Evolutionary conservation across 805 yeast species (phyloP), one percentile per base, ranked within the genome.

Genomic region (Saturnispora silvae): DNA sequence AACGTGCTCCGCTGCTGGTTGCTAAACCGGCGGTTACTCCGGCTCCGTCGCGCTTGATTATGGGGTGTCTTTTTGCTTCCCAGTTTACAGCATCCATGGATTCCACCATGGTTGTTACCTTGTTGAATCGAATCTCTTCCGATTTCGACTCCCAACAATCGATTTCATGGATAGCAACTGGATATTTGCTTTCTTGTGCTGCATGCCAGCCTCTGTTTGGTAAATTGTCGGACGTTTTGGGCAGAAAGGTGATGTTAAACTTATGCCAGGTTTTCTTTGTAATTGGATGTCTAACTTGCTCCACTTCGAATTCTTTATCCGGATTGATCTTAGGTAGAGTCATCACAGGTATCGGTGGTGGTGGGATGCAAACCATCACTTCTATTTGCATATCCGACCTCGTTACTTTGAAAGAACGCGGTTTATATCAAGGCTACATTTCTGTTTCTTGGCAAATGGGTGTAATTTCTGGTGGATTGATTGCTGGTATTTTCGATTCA

Each of bases 321-420:
- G 5, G 56, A 49, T 56, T 73, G 55, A 50, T 70, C 49, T 43
- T 69, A 18, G 79, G 79, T 3, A 63, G 83, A 47, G 75, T 82
- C 42, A 63, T 85, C 35, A 76, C 92, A 18, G 95, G 95, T n/a
- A 68, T 81, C 38, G 95, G 95, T 19, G 94, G 89, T 8, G 89
- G 94, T 3, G 95, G 95, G 1, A 69, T 84, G 51, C 72, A 77
- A 38, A 68, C 86, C 0, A 61, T 83, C 46, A 70, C 82, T 18
- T 77, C 94, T 9, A 79, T 84, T 41, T 69, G 85, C 4, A 68
- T 79, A 48, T 72, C 82, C 22, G 95, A 85, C 54, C 62, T 83
- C 32, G 76, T 85, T 23, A 77, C 89, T 2, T 65, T 81, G 44
- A 65, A 87, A 35, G 72, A 77, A 26, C 65, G 95, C 40, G 94